Conservation (phyloP, 139 green algal species). For the Closterium sp. region DNA sequence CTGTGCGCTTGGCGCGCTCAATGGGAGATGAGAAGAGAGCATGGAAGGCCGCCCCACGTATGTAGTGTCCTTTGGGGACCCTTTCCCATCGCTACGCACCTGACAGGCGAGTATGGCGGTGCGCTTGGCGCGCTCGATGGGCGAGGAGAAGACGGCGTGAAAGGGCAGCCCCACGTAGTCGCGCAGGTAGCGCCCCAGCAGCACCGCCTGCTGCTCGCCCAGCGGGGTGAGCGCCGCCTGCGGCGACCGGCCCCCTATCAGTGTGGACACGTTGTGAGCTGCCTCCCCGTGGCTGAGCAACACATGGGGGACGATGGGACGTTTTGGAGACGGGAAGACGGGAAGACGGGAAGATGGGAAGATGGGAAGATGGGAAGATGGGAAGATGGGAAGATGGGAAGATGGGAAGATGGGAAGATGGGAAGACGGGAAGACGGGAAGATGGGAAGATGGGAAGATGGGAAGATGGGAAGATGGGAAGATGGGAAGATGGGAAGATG, state of each 20-base stretch:
- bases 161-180: constrained; percentile 35
- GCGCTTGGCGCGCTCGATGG: constrained; percentile 14
- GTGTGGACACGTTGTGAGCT: background rate
- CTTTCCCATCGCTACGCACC: background rate
- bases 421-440: too few relatives aligned
- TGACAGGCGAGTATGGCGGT: constrained; percentile 10
- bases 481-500: background rate
- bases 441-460: too few relatives aligned
- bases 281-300: background rate
- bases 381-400: too few relatives aligned
- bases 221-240: constrained; percentile 6
- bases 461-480: too few relatives aligned
- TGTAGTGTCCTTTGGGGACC: too few relatives aligned
- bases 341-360: background rate
- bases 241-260: constrained; percentile 30
- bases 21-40: constrained; percentile 34
- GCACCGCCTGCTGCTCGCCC: constrained; percentile 27
- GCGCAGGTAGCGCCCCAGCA: constrained; percentile 28
- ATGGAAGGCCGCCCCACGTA: constrained; percentile 7
- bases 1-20: constrained; percentile 17
- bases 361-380: too few relatives aligned
- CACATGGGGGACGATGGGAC: too few relatives aligned
- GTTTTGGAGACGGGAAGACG: background rate
- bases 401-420: too few relatives aligned
- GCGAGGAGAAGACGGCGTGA: constrained; percentile 43